phyloP scores from a whole-genome alignment of 139 green algal genomes.

The Desmodesmus armatus region DNA sequence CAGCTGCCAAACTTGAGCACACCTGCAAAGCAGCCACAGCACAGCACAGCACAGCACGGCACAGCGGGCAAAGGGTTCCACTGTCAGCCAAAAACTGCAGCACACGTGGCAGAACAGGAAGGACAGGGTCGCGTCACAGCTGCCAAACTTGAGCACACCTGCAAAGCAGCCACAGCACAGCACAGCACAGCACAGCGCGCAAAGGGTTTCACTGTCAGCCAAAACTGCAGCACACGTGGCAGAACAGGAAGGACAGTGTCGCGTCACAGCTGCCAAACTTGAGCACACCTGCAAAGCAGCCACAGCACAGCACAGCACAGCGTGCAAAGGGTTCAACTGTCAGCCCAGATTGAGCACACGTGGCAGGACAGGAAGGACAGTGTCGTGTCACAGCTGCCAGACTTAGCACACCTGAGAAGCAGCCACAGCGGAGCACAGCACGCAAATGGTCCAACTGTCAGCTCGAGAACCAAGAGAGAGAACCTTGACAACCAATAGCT shows the following conservation, averaged over 20 bases:
- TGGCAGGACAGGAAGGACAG: conserved; percentile 72
- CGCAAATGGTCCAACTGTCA: too few relatives aligned
- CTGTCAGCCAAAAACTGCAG: too few relatives aligned
- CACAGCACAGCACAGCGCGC: too few relatives aligned
- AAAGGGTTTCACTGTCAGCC: too few relatives aligned
- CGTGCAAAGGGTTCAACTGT: too few relatives aligned
- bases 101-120: conserved; percentile 60
- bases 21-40: conserved; percentile 40
- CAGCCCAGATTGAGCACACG: too few relatives aligned
- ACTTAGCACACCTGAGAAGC: conserved; percentile 65
- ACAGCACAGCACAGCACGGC: not conserved
- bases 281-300: conserved; percentile 60
- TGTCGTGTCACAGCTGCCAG: conserved; percentile 66
- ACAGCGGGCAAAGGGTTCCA: too few relatives aligned
- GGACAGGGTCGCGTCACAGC: conserved; percentile 68
- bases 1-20: conserved; percentile 76
- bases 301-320: not conserved
- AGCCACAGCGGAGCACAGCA: not conserved
- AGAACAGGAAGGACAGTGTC: conserved; percentile 75
- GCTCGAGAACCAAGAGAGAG: not conserved
- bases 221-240: too few relatives aligned
- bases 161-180: conserved; percentile 1
- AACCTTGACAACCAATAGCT: not conserved
- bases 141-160: conserved; percentile 76
- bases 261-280: conserved; percentile 71